Conservation (phyloP, 2,329 filamentous ascomycete species). For the Tolypocladium pustulatum region DNA sequence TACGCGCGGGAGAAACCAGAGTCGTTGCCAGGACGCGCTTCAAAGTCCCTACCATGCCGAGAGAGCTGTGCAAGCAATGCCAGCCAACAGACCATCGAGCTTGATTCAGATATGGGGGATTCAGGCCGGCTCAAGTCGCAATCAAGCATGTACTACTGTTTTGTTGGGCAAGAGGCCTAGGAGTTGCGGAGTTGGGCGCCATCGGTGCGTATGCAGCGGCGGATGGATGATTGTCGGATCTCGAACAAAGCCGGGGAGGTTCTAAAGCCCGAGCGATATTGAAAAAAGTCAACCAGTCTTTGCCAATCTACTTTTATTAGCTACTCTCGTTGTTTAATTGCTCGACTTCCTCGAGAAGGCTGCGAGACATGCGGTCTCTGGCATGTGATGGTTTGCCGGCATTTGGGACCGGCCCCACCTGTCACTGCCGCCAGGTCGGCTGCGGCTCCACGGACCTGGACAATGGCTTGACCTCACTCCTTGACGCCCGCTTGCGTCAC, state of each 20-base stretch:
- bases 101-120: not conserved
- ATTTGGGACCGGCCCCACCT: not conserved
- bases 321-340: not conserved
- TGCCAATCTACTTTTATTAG: not conserved
- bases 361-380: not conserved
- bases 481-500: slow-evolving; percentile 3
- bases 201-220: not conserved
- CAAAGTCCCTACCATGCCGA: not conserved
- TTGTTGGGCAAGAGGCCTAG: not conserved
- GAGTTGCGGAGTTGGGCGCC: not conserved
- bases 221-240: not conserved
- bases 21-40: not conserved
- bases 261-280: not conserved
- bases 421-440: not conserved
- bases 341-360: not conserved
- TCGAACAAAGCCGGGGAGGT: not conserved
- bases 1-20: not conserved
- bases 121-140: not conserved
- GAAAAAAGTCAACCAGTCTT: not conserved
- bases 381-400: slow-evolving; percentile 1
- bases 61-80: not conserved
- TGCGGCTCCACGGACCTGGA: not conserved
- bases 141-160: not conserved
- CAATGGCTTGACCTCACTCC: not conserved
- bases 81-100: not conserved